Evolutionary conservation across 257 asterid genomes (phyloP).

Genomic region (Anisodus tanguticus): DNA sequence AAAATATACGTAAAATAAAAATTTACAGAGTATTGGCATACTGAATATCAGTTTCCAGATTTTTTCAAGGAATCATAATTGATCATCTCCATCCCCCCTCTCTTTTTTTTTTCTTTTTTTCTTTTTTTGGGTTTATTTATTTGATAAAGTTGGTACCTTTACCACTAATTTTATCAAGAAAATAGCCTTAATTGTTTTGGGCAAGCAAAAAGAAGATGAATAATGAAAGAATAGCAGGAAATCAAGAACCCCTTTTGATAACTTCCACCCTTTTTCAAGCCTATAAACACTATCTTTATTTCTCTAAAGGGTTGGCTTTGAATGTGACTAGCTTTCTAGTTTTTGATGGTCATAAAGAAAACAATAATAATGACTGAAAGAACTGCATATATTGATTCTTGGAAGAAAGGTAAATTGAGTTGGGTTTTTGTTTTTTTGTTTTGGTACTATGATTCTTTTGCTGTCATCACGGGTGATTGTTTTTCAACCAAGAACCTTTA

Average conservation of each 20-base stretch:
- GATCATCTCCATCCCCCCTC: conserved; percentile 62
- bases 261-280: conserved; percentile 11
- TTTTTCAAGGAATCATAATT: conserved; percentile 70
- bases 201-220: conserved; percentile 26
- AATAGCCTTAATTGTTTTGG: conserved; percentile 27
- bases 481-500: conserved; percentile 40
- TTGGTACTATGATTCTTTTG: conserved; percentile 37
- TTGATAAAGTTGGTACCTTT: not conserved
- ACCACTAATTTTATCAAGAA: conserved; percentile 35
- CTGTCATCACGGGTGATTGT: conserved; percentile 44
- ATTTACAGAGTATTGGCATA: conserved; percentile 86
- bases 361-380: conserved; percentile 36
- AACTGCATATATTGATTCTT: conserved; percentile 31
- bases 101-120: too few species aligned
- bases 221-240: conserved; percentile 1
- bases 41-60: conserved; percentile 79
- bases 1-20: not conserved
- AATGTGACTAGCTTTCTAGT: conserved; percentile 35
- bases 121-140: not conserved
- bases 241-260: conserved; percentile 6
- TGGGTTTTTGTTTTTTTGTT: conserved; percentile 36
- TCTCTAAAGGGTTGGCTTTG: conserved; percentile 38
- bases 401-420: conserved; percentile 31
- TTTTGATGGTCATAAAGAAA: conserved; percentile 37
- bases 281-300: too few species aligned